Evolutionary conservation across 2,329 filamentous ascomycete genomes (phyloP).

Genomic region (Didymellaceae sp.): DNA sequence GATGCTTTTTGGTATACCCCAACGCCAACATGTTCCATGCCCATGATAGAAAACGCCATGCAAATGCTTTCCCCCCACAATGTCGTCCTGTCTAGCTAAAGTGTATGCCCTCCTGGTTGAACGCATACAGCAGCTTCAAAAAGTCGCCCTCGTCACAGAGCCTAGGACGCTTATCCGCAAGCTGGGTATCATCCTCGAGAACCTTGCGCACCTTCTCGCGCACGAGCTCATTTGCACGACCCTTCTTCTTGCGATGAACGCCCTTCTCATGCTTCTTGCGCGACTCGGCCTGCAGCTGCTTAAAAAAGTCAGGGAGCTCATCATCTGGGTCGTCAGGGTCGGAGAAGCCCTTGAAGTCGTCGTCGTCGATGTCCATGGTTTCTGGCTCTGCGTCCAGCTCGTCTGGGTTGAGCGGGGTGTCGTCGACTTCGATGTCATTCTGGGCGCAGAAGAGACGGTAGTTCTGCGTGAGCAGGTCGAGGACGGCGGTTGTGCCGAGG

Average conservation of each 20-base stretch:
- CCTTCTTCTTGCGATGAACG: conserved; percentile 61
- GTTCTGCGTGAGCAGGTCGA: conserved; percentile 84
- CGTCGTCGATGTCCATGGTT: conserved; percentile 56
- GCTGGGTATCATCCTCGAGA: conserved; percentile 77
- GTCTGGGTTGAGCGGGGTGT: conserved; percentile 48
- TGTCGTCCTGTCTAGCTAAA: conserved; percentile 64
- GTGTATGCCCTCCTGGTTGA: conserved; percentile 92
- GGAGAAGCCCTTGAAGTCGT: conserved; percentile 57
- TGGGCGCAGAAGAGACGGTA: conserved; percentile 90
- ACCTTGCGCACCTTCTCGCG: conserved; percentile 85
- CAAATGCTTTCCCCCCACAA: conserved; percentile 16
- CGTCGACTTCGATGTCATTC: conserved; percentile 80
- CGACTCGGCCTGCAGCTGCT: conserved; percentile 61
- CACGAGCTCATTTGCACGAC: conserved; percentile 81
- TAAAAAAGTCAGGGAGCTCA: conserved; percentile 84
- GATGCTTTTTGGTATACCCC: conserved; percentile 34
- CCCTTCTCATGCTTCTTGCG: conserved; percentile 36
- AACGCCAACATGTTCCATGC: conserved; percentile 21
- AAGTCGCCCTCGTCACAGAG: conserved; percentile 95
- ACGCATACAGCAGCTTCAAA: conserved; percentile 77
- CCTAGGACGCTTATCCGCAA: conserved; percentile 81
- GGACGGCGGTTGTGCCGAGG: conserved; percentile 78
- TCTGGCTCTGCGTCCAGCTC: conserved; percentile 51
- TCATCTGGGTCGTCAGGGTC: conserved; percentile 67
- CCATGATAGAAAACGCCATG: conserved; percentile 24